Percentiles rank a stretch among this genome's conserved stretches.
Conservation (phyloP, 2,329 filamentous ascomycete genomes). For the Colletotrichum viniferum region DNA sequence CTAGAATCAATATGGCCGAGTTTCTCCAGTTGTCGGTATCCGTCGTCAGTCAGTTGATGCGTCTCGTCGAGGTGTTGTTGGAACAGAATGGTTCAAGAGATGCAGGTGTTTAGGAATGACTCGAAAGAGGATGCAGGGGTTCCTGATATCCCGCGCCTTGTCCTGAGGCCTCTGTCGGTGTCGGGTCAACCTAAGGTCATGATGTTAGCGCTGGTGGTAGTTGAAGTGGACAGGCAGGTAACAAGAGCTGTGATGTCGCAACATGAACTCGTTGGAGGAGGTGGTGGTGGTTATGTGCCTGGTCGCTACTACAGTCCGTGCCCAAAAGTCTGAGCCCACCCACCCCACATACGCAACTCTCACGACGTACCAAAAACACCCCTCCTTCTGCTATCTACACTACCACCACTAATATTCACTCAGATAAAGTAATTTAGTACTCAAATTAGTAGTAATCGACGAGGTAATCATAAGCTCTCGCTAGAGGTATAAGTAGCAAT, state of each 20-base stretch:
- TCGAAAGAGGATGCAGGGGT: slow-evolving; percentile 1
- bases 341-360: no score
- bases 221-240: not conserved
- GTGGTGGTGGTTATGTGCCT: not conserved
- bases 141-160: not conserved
- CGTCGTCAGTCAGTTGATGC: not conserved
- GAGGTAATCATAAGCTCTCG: no score
- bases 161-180: not conserved
- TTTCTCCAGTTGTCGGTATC: not conserved
- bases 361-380: no score
- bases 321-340: no score
- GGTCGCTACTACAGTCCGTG: not conserved
- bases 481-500: no score
- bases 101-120: slow-evolving; percentile 9
- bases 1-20: not conserved
- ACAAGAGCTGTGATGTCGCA: not conserved
- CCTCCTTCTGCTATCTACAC: no score
- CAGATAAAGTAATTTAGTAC: no score
- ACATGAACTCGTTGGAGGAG: not conserved
- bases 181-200: not conserved
- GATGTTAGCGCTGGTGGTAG: not conserved
- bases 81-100: not conserved
- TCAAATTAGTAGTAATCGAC: no score
- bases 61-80: not conserved
- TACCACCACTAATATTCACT: no score